phyloP scores from a whole-genome alignment of 306 rosid species.

The Morella rubra region DNA sequence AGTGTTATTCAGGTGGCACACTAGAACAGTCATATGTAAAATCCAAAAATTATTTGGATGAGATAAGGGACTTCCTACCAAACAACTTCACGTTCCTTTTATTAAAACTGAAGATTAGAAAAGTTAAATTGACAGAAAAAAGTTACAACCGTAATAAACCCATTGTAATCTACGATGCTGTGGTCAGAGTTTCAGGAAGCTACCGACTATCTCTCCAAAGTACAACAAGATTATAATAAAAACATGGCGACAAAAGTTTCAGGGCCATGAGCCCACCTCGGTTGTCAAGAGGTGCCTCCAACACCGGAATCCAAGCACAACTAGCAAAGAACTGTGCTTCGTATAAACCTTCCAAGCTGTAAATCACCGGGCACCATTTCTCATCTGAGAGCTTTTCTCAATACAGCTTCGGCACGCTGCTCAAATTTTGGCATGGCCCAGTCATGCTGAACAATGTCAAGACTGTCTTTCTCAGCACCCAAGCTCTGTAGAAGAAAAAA shows the following conservation, averaged over 20 bases:
- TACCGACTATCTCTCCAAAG: background rate
- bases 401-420: slow-evolving; percentile 82
- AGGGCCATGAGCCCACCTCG: background rate
- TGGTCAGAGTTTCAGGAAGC: background rate
- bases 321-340: background rate
- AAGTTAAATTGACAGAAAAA: background rate
- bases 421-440: slow-evolving; percentile 91
- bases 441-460: slow-evolving; percentile 94
- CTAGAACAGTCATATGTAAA: background rate
- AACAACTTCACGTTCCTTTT: background rate
- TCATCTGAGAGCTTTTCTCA: slow-evolving; percentile 56
- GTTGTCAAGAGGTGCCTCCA: background rate
- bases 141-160: too few species aligned
- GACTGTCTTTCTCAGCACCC: slow-evolving; percentile 90
- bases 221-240: background rate
- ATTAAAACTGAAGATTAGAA: background rate
- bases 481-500: slow-evolving; percentile 55
- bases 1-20: background rate
- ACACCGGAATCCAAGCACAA: background rate
- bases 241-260: background rate
- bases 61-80: background rate
- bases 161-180: background rate
- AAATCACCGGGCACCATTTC: background rate
- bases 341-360: background rate
- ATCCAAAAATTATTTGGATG: background rate